These are phyloP conservation scores for Venturia aucupariae DNA, from an alignment of 2,329 filamentous ascomycete genomes.

Conservation along the genomic window DNA sequence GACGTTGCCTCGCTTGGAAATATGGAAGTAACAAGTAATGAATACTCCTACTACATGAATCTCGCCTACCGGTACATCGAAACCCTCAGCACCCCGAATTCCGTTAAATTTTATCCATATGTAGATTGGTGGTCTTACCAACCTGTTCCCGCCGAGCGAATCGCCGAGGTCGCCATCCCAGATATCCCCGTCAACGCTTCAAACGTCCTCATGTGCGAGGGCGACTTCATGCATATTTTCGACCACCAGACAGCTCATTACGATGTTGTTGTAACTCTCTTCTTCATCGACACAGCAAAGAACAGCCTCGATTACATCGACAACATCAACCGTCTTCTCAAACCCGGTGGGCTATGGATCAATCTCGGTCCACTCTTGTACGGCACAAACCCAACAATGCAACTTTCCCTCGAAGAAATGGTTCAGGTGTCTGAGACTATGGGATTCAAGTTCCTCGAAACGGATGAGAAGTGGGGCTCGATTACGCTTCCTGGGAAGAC, in stretches of 20 bases:
- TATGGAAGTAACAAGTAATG: constrained; percentile 13
- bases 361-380: constrained; percentile 14
- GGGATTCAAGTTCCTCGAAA: constrained; percentile 14
- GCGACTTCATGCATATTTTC: constrained; percentile 12
- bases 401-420: constrained; percentile 13
- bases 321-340: constrained; percentile 10
- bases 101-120: background rate
- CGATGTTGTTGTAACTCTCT: constrained; percentile 11
- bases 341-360: constrained; percentile 13
- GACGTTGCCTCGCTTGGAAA: constrained; percentile 10
- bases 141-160: background rate
- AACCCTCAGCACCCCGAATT: background rate
- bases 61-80: constrained; percentile 13
- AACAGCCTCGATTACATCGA: constrained; percentile 14
- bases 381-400: background rate
- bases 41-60: constrained; percentile 14
- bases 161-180: constrained; percentile 3
- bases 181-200: constrained; percentile 5
- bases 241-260: constrained; percentile 4
- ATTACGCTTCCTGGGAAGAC: constrained; percentile 9
- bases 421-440: constrained; percentile 9
- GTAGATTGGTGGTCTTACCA: constrained; percentile 15
- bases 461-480: constrained; percentile 4
- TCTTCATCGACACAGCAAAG: constrained; percentile 15
- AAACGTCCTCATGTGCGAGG: constrained; percentile 9